A percentile compares a stretch with the other conserved stretches of the same genome.
These are phyloP conservation scores for Metarhizium brunneum DNA, from an alignment of 2,329 filamentous ascomycete genomes.

Conservation along the genomic window DNA sequence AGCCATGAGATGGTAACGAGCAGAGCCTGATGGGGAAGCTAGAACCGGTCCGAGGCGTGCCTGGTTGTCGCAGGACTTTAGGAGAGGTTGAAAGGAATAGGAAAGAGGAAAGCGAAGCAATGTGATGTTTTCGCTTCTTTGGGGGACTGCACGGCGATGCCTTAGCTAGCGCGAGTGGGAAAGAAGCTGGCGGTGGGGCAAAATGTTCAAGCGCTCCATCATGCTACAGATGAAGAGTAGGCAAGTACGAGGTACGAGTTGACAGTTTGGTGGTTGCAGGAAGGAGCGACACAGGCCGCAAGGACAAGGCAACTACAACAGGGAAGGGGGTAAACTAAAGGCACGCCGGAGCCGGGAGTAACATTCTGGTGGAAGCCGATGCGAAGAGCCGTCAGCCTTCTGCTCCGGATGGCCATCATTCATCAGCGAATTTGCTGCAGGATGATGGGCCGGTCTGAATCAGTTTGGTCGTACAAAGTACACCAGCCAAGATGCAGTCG, in stretches of 20 bases:
- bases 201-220: not conserved
- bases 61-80: not conserved
- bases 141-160: conserved; percentile 1
- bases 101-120: not conserved
- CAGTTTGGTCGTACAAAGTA: too few relatives aligned
- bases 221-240: not conserved
- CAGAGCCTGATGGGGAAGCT: not conserved
- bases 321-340: not conserved
- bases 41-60: not conserved
- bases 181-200: conserved; percentile 4
- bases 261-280: not conserved
- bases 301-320: not conserved
- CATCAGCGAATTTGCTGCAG: too few relatives aligned
- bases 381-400: too few relatives aligned
- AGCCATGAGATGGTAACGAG: conserved; percentile 5
- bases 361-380: too few relatives aligned
- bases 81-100: not conserved
- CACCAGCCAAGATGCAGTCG: not conserved
- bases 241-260: not conserved
- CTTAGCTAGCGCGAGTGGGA: conserved; percentile 1
- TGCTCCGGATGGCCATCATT: too few relatives aligned
- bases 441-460: too few relatives aligned
- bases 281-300: not conserved
- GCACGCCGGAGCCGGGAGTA: too few relatives aligned
- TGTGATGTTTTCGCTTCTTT: not conserved